phyloP scores from a whole-genome alignment of 2,329 filamentous ascomycete genomes.

The Cordyceps militaris region DNA sequence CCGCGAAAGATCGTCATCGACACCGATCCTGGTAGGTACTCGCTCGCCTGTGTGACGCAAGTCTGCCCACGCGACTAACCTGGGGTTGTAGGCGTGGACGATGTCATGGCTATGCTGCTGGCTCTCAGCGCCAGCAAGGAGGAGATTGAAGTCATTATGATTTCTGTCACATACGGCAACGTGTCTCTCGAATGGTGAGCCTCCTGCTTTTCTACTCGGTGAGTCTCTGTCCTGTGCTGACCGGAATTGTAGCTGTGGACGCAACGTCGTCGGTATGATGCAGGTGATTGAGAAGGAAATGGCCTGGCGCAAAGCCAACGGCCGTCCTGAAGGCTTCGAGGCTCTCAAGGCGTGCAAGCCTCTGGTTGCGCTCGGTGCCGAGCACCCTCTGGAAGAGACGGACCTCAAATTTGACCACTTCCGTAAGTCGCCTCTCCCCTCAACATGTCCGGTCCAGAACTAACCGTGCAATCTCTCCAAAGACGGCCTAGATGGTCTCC shows the following conservation, averaged over 20 bases:
- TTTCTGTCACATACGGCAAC: constrained; percentile 92
- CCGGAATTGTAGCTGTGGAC: constrained; percentile 56
- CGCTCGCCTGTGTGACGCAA: background rate
- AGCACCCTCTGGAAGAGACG: constrained; percentile 78
- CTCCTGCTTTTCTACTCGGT: background rate
- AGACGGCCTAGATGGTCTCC: constrained; percentile 73
- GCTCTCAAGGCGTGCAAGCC: constrained; percentile 67
- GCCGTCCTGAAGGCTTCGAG: constrained; percentile 63
- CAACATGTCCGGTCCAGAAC: background rate
- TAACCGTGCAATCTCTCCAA: background rate
- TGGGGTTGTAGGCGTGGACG: constrained; percentile 65
- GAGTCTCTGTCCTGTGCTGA: constrained; percentile 3
- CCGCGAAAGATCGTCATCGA: constrained; percentile 84
- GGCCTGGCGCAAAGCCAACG: constrained; percentile 67
- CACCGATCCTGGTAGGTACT: constrained; percentile 69
- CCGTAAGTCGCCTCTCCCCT: constrained; percentile 50
- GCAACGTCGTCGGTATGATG: constrained; percentile 85
- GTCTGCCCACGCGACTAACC: constrained; percentile 12
- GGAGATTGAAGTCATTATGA: constrained; percentile 76
- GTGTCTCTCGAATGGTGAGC: constrained; percentile 73
- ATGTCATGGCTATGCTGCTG: constrained; percentile 80
- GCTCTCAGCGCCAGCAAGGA: constrained; percentile 75
- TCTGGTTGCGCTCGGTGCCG: constrained; percentile 77
- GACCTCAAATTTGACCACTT: constrained; percentile 79
- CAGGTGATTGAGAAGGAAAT: constrained; percentile 86